Evolutionary conservation across 208 protist genomes (phyloP), one percentile per base, ranked within the genome.

Genomic region (Crithidia acanthocephali): DNA sequence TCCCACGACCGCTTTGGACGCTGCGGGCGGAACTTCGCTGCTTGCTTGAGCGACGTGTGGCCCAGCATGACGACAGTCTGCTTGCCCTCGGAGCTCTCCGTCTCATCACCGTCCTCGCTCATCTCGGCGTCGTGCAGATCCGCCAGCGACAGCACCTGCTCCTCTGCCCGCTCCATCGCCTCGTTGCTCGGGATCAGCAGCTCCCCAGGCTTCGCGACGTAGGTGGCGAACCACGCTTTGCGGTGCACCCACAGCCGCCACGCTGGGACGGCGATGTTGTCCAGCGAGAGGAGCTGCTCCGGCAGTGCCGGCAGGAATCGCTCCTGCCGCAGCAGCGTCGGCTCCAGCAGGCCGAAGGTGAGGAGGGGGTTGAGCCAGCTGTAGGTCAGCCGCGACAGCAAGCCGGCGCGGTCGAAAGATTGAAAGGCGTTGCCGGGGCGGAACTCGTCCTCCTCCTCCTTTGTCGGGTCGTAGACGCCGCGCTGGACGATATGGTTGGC

Each of bases 281-380:
- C 74, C 25, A 88, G 75, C 18, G 86, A 81, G 15, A 74, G 76
- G 22, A 85, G 73, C 32, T 74, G 42, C 52, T 81, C 75, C 23
- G 86, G 86, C 27, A 92, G 86, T 18, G 83, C 76, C 2, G 86
- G 86, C 1, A 92, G 70, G 68, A 86, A 87, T 35, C 84, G 69
- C 62, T 89, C 86, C 51, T 92, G 76, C 18, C 81, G 78, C 64
- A 86, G 75, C 50, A 89, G 79, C 53, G 82, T 83, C 25, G 73
- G 77, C 66, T 92, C 75, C 28, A 92, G 71, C 50, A 86, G 58
- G 27, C 63, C 80, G 53, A 87, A 88, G 18, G 64, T 81, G 8
- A 92, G 68, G 44, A 92, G 72, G 48, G 87, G 69, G 65, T 90
- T 84, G 20, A 92, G 72, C 87, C 87, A 92, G 71, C 74, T 85